Base-by-base conservation (phyloP, 1,139 yeast genomes). In the Protomyces inundatus region DNA sequence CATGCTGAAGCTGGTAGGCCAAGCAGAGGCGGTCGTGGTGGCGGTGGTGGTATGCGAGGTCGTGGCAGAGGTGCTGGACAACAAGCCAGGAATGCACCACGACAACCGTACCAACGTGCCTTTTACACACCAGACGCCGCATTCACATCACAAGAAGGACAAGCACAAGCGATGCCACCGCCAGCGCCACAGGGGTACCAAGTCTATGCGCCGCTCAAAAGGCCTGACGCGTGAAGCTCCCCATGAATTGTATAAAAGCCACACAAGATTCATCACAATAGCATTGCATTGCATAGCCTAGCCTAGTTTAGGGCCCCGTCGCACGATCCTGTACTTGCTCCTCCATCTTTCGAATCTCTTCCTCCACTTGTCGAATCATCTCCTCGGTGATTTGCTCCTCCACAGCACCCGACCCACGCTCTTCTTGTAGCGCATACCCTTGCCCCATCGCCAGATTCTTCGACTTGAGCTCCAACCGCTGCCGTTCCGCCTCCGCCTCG, bases 311-410 rank as follows among this genome's bases (percentile, higher is more conserved):
- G 2, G 23, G 2, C 23, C 23, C 23, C 23, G 23, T 23, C 23
- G 23, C 23, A 23, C 23, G 48, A 4, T 32, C 48, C 16, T 42
- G 48, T 14, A 42, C 32, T 16, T 42, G 48, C 32, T 14, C 30
- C 30, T 58, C 62, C 34, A 58, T 33, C 45, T 30, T 33, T 6
- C 34, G 48, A 10, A 58, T 40, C 37, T 58, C 62, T 35, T 58
- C 56, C 37, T 58, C 62, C 33, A 51, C 62, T 4, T 40, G 33
- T 6, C 39, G 53, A 33, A 58, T 40, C 62, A 52, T 52, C 30
- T 51, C 62, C 10, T 58, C 62, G 16, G 62, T 58, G 36, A 58
- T 55, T 10, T 16, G 35, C 12, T 16, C 42, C 30, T n/a, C 16
- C 30, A 6, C 32, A 36, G 12, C 40, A 10, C 32, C 32, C 14